Conservation (phyloP, 768 basidiomycete genomes). For the Tricholoma flavovirens region DNA sequence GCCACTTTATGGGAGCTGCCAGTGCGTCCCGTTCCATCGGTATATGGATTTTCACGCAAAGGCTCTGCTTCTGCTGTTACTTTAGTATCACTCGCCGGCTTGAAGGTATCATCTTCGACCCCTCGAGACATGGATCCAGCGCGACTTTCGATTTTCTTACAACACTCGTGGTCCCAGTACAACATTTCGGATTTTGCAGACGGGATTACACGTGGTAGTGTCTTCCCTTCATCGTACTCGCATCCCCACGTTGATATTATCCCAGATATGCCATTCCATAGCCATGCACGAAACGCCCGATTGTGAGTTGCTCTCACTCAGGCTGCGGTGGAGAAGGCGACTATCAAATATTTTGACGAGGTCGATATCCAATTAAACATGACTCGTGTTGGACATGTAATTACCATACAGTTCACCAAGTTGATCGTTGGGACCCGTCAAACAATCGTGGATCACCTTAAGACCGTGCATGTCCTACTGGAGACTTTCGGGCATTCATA, state of each 20-base stretch:
- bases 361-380: not conserved
- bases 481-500: too few species aligned
- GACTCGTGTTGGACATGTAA: conserved; percentile 4
- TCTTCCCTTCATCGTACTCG: not conserved
- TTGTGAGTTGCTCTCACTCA: not conserved
- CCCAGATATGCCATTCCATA: conserved; percentile 3
- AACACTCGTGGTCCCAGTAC: not conserved
- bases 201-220: conserved; percentile 7
- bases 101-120: not conserved
- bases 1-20: too few species aligned
- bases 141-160: not conserved
- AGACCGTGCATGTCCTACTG: not conserved
- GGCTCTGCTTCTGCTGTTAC: too few species aligned
- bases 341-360: not conserved
- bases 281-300: not conserved
- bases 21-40: too few species aligned
- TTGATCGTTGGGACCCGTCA: not conserved
- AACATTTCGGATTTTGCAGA: not conserved
- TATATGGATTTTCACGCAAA: too few species aligned
- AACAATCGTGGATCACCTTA: not conserved
- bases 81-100: conserved; percentile 3
- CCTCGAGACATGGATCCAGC: not conserved
- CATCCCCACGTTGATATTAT: not conserved
- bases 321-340: not conserved
- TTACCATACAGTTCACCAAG: conserved; percentile 3